These are phyloP conservation scores for Penicillium concentricum DNA, from an alignment of 2,329 filamentous ascomycete species.

Conservation along the genomic window DNA sequence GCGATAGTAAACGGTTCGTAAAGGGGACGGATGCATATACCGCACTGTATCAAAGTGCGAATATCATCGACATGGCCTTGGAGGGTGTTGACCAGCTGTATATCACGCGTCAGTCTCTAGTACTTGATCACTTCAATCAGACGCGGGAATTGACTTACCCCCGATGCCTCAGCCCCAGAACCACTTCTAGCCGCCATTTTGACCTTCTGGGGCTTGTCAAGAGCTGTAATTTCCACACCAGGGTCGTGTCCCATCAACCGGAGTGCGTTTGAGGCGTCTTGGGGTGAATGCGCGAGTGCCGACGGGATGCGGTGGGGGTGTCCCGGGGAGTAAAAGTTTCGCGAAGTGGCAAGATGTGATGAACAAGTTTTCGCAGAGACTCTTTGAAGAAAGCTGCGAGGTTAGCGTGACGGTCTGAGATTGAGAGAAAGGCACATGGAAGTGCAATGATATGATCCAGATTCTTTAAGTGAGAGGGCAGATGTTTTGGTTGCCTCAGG, in stretches of 20 bases:
- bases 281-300: constrained; percentile 17
- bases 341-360: constrained; percentile 4
- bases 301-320: constrained; percentile 17
- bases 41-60: constrained; percentile 62
- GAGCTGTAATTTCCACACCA: constrained; percentile 1
- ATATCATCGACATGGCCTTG: constrained; percentile 61
- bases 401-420: background rate
- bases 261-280: constrained; percentile 8
- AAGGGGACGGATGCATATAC: constrained; percentile 66
- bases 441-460: background rate
- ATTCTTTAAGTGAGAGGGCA: constrained; percentile 1
- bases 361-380: background rate
- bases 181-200: constrained; percentile 16
- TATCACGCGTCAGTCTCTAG: constrained; percentile 14
- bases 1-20: constrained; percentile 68
- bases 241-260: constrained; percentile 4
- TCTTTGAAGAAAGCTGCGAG: background rate
- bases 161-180: constrained; percentile 26
- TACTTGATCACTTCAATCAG: background rate
- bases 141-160: constrained; percentile 25
- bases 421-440: background rate
- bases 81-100: constrained; percentile 42
- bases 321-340: constrained; percentile 16
- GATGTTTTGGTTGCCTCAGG: constrained; percentile 1
- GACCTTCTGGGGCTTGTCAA: background rate